Conservation (phyloP, 2,329 filamentous ascomycete species). For the Byssoonygena ceratinophila region DNA sequence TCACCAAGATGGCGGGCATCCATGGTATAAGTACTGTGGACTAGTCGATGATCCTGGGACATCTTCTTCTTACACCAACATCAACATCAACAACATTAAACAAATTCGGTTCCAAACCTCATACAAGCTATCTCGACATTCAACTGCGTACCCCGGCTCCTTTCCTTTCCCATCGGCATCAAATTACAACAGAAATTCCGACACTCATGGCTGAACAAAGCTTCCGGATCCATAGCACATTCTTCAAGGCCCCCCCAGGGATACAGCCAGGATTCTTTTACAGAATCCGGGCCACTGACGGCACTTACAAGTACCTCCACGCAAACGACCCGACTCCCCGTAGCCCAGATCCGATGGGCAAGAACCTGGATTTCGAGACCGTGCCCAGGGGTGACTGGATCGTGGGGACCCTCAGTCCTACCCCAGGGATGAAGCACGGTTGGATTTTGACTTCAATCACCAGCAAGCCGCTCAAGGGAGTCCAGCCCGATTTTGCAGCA, state of each 20-base stretch:
- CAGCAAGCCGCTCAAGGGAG: neutral
- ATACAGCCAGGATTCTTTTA: constrained; percentile 3
- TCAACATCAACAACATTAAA: too few relatives aligned
- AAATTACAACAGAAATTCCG: too few relatives aligned
- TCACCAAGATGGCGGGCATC: too few relatives aligned
- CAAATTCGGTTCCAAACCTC: too few relatives aligned
- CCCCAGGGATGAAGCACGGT: neutral
- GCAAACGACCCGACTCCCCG: neutral
- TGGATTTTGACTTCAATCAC: neutral
- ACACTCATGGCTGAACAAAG: too few relatives aligned
- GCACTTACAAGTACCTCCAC: constrained; percentile 1
- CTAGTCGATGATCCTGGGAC: too few relatives aligned
- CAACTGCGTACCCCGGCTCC: too few relatives aligned
- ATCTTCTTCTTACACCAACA: too few relatives aligned
- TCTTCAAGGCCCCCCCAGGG: neutral
- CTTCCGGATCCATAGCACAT: neutral
- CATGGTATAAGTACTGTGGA: too few relatives aligned
- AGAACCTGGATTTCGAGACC: neutral
- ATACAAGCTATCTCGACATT: too few relatives aligned
- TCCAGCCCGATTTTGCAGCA: neutral
- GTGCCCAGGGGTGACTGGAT: neutral
- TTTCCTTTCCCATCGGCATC: too few relatives aligned
- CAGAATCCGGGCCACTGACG: neutral
- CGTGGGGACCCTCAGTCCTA: neutral
- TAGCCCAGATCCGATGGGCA: neutral